Evolutionary conservation across 192 early-diverging fungal species (phyloP).

Genomic region (Umbelopsis sp.): DNA sequence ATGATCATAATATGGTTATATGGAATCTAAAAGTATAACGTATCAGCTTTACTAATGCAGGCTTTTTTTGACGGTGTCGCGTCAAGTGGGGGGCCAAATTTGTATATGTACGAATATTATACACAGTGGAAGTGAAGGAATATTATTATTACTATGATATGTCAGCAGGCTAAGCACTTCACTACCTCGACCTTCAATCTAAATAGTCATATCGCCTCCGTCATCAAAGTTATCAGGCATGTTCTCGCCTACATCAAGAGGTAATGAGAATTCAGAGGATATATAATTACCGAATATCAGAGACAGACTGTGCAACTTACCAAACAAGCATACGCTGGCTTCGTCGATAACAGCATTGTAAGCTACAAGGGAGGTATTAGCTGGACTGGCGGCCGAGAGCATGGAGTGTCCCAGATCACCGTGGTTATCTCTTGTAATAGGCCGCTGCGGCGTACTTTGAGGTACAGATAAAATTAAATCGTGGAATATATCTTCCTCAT

Average conservation of each 20-base stretch:
- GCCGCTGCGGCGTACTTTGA: too few relatives aligned
- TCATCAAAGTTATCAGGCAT: conserved; percentile 17
- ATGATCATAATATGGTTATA: conserved; percentile 20
- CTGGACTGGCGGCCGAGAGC: neutral
- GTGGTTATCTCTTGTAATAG: too few relatives aligned
- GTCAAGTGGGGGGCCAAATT: too few relatives aligned
- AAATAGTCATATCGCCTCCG: neutral
- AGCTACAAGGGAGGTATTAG: neutral
- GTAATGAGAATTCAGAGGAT: neutral
- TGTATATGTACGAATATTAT: too few relatives aligned
- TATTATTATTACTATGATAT: too few relatives aligned
- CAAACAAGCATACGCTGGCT: conserved; percentile 7
- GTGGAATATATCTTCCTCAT: too few relatives aligned
- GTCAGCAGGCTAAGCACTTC: too few relatives aligned
- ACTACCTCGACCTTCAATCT: too few relatives aligned
- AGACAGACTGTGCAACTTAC: neutral
- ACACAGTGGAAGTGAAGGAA: too few relatives aligned
- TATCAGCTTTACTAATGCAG: neutral
- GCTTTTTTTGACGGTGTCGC: too few relatives aligned
- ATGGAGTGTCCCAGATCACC: neutral
- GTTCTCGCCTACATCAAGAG: neutral
- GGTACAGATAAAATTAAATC: too few relatives aligned
- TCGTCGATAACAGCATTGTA: conserved; percentile 10
- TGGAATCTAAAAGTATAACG: conserved; percentile 21
- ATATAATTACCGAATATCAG: neutral